Evolutionary conservation across 345 rosid species (phyloP), one percentile per base, ranked within the genome.

Genomic region (Lumnitzera racemosa): DNA sequence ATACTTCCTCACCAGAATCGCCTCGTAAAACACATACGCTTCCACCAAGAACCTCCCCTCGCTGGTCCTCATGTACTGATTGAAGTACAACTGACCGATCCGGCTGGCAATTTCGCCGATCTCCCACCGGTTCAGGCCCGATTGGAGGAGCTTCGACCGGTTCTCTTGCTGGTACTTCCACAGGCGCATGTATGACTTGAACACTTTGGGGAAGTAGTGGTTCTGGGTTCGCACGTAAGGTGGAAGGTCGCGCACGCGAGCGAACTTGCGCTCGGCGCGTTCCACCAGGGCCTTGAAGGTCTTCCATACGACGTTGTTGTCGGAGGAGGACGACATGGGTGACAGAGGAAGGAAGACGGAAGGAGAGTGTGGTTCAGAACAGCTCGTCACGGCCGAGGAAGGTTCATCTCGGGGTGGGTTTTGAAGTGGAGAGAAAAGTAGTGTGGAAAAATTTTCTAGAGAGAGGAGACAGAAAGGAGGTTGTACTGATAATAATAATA

Each of bases 51-150:
- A 95, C 76, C 92, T 73, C 43, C 84, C 82, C 68, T 90, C 90
- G 76, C 95, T 88, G 3, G 89, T 88, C 72, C 99, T 83, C 96
- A 80, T 86, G 74, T 90, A 95, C 82, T 88, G 99, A 62, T 76
- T 78, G 71, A 80, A 95, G 77, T 95, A 95, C 31, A 95, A 85
- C 87, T 95, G 99, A 27, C 97, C 97, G 85, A 95, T 95, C 73
- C 99, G 92, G 74, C 97, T 82, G 13, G 99, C 99, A 84, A 94
- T 88, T 87, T 94, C 96, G 31, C 99, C 99, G 61, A 94, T 90
- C 73, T 94, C 99, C 96, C 96, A 94, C 13, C 99, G 89, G 70
- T 83, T 81, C 58, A 90, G 71, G 23, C 99, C 99, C n/a, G 89
- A 69, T 6, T 71, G 79, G 3, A 95, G 83, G 24, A 95, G 91